Percentiles rank a stretch among this genome's conserved stretches.
Conservation (phyloP, 116 monocot genomes). For the Dioscorea cayenensis region DNA sequence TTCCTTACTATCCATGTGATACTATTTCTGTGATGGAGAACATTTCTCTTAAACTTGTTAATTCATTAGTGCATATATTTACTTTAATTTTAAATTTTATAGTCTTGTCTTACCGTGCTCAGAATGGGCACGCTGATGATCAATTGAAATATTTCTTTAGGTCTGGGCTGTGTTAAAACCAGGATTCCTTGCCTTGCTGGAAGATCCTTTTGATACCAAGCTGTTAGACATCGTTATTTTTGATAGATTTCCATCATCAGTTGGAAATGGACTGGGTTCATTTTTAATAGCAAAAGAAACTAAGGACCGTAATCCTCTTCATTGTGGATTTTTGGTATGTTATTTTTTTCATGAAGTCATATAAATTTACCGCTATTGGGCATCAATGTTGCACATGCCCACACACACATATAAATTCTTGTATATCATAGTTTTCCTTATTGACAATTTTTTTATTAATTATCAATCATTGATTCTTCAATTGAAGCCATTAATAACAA, state of each 20-base stretch:
- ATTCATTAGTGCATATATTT: no score
- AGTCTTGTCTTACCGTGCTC: neutral
- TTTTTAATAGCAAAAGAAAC: slow-evolving; percentile 80
- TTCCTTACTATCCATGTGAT: neutral
- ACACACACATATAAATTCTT: no score
- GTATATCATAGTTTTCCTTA: no score
- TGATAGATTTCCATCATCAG: slow-evolving; percentile 79
- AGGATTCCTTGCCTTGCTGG: slow-evolving; percentile 91
- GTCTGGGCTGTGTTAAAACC: slow-evolving; percentile 98
- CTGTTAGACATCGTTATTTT: slow-evolving; percentile 94
- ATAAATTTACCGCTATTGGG: neutral
- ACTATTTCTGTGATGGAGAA: neutral
- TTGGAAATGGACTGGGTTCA: slow-evolving; percentile 60
- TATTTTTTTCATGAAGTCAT: neutral
- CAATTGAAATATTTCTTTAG: slow-evolving; percentile 24
- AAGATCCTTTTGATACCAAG: slow-evolving; percentile 84
- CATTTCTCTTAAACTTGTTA: no score
- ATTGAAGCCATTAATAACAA: neutral
- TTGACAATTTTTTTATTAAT: no score
- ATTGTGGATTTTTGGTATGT: slow-evolving; percentile 72
- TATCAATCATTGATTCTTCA: neutral
- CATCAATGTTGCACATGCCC: no score
- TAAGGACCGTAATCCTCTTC: slow-evolving; percentile 82
- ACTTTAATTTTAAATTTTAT: neutral
- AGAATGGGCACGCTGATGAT: neutral